Conservation (phyloP, 1,139 yeast species). For the Sugiyamaella grinbergsii region DNA sequence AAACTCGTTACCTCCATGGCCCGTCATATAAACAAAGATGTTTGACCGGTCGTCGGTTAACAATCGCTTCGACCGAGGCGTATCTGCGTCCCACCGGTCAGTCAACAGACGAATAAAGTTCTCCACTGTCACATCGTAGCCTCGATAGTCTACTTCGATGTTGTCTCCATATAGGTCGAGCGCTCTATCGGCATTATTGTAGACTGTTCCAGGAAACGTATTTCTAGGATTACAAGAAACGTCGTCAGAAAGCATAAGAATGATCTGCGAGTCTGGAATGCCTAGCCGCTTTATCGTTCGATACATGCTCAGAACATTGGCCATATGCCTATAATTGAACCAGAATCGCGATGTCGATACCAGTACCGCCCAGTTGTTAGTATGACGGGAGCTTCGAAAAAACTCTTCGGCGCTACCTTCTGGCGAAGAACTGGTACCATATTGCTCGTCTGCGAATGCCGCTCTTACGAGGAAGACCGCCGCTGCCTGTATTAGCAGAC, state of each 20-base stretch:
- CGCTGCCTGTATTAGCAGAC: slow-evolving; percentile 5
- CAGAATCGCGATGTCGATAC: slow-evolving; percentile 96
- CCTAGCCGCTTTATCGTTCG: slow-evolving; percentile 94
- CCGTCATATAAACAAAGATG: slow-evolving; percentile 92
- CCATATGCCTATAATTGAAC: slow-evolving; percentile 98
- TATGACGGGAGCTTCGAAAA: slow-evolving; percentile 28
- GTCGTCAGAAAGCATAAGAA: slow-evolving; percentile 93
- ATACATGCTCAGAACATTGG: slow-evolving; percentile 90
- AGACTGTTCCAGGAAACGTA: slow-evolving; percentile 94
- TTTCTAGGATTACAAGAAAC: slow-evolving; percentile 96
- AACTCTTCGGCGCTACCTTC: slow-evolving; percentile 10
- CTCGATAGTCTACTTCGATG: slow-evolving; percentile 95
- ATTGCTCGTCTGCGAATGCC: not conserved
- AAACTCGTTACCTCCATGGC: slow-evolving; percentile 98
- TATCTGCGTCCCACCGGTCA: slow-evolving; percentile 92
- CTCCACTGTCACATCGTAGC: slow-evolving; percentile 97
- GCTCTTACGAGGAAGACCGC: not conserved
- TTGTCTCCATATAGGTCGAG: slow-evolving; percentile 91
- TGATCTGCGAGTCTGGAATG: slow-evolving; percentile 96
- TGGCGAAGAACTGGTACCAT: not conserved
- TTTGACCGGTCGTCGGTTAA: slow-evolving; percentile 93
- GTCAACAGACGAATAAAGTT: slow-evolving; percentile 86
- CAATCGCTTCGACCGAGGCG: slow-evolving; percentile 87
- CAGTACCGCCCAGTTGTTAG: slow-evolving; percentile 63
- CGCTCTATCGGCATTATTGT: slow-evolving; percentile 92